Percentiles rank a stretch among this genome's conserved stretches.
Evolutionary conservation across 768 basidiomycete species (phyloP).

Genomic region (Tephrocybe sp.): DNA sequence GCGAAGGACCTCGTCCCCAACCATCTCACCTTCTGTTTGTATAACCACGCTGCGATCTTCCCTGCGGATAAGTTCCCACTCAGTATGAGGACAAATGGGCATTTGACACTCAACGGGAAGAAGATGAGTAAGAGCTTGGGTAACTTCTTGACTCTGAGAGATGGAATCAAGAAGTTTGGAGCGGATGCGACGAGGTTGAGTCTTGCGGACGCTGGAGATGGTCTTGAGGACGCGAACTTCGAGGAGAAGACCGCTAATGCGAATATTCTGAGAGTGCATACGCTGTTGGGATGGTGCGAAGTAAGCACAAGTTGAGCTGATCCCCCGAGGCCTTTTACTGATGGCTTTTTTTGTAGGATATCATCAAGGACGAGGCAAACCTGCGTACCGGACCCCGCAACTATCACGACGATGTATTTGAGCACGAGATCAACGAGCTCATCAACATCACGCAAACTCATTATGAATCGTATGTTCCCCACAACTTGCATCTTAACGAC

Average conservation of each 20-base stretch:
- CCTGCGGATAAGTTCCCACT: conserved; percentile 86
- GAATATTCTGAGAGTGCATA: conserved; percentile 90
- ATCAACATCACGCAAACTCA: conserved; percentile 78
- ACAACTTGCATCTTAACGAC: not conserved
- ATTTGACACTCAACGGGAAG: conserved; percentile 94
- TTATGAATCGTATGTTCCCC: conserved; percentile 67
- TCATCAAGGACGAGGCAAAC: conserved; percentile 65
- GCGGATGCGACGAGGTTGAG: conserved; percentile 91
- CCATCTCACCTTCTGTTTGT: conserved; percentile 90
- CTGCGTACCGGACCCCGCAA: conserved; percentile 72
- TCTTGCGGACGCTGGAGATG: conserved; percentile 96
- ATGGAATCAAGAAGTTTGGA: conserved; percentile 92
- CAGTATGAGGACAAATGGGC: conserved; percentile 93
- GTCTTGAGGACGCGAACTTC: conserved; percentile 97
- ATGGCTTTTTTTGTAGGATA: conserved; percentile 54
- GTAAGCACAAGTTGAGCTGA: conserved; percentile 36
- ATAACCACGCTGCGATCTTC: conserved; percentile 95
- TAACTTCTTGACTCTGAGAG: conserved; percentile 87
- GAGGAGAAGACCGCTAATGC: conserved; percentile 98
- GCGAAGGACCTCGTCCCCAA: conserved; percentile 97
- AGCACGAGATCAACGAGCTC: conserved; percentile 85
- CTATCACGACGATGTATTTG: conserved; percentile 89
- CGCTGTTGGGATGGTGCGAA: conserved; percentile 89
- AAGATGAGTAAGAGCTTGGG: conserved; percentile 99
- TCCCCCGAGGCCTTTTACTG: conserved; percentile 1